Base-by-base conservation (phyloP, 257 asterid genomes). In the Capsicum chinense region DNA sequence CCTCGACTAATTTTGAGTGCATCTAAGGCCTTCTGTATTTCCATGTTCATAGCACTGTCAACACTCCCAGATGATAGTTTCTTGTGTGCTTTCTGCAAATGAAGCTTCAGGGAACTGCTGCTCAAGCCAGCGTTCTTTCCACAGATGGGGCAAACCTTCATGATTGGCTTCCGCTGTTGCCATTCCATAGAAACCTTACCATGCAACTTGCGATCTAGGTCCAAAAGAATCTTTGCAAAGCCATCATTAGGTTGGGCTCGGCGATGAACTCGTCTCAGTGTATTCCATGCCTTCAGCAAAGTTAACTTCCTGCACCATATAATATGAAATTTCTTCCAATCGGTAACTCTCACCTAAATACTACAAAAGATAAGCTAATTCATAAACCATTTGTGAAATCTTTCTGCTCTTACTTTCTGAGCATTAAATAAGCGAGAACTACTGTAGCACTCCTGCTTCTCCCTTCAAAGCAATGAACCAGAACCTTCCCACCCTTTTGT, bases 201-300 rank as follows among this genome's bases (percentile, higher is more conserved):
- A 11, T 97, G 93, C 91, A 97, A 84, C 88, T 90, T 90, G 69
- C 81, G 85, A 71, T 97, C 99, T 59, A 97, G 88, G 11, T 93
- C 96, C 90, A 93, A 56, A n/a, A 97, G 95, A 83, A 93, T 91
- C 91, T 89, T 92, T 1, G 98, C 98, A 81, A 97, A 97, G 3
- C 99, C 99, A 83, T 97, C 99, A 9, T 95, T 97, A 5, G 99
- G 99, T 86, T 97, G 99, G 83, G 99, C 99, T 86, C 98, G 90
- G 3, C 98, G 92, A 83, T 97, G 99, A 59, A 90, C 98, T 87
- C 89, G 88, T 90, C 91, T 97, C 88, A 97, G 87, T 21, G 92
- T 86, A 59, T 91, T 95, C 99, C 99, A 97, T 3, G 99, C 98
- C 84, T 91, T 91, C 91, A 92, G 67, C 66, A 97, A 86, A 16